Evolutionary conservation across 768 basidiomycete species (phyloP).

Genomic region (Pleurotus salmoneostramineus): DNA sequence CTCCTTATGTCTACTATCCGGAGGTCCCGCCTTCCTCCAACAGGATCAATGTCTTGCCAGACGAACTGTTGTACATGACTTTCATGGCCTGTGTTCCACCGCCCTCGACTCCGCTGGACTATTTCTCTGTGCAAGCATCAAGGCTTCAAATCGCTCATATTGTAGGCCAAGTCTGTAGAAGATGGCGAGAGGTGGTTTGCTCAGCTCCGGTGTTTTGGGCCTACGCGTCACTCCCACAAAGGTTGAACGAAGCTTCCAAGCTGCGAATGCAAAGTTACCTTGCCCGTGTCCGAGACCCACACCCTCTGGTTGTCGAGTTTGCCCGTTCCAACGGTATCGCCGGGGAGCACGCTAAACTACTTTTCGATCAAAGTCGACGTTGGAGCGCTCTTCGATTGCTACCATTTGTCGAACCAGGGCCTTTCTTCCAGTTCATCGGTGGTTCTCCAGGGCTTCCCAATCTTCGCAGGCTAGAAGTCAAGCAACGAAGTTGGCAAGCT

Average conservation of each 20-base stretch:
- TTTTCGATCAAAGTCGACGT: neutral
- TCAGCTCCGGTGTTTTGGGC: neutral
- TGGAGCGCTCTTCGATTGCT: neutral
- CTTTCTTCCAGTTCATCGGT: neutral
- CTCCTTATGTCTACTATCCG: neutral
- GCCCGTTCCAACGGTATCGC: neutral
- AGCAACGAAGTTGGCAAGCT: neutral
- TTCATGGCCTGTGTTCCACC: neutral
- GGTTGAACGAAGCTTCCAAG: neutral
- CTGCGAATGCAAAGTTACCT: neutral
- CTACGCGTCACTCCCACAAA: neutral
- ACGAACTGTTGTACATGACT: neutral
- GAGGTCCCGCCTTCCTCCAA: neutral
- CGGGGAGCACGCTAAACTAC: neutral
- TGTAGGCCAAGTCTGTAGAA: neutral
- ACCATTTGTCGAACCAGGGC: neutral
- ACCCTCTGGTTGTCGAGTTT: neutral
- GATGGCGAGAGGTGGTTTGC: neutral
- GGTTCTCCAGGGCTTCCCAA: neutral
- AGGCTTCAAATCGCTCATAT: neutral
- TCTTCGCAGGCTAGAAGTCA: neutral
- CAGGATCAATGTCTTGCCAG: neutral
- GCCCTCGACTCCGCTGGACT: neutral
- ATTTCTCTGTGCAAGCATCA: neutral
- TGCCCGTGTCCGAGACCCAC: neutral